Base-by-base conservation (phyloP, 2,329 filamentous ascomycete genomes). In the Pleoardoris graminearum region DNA sequence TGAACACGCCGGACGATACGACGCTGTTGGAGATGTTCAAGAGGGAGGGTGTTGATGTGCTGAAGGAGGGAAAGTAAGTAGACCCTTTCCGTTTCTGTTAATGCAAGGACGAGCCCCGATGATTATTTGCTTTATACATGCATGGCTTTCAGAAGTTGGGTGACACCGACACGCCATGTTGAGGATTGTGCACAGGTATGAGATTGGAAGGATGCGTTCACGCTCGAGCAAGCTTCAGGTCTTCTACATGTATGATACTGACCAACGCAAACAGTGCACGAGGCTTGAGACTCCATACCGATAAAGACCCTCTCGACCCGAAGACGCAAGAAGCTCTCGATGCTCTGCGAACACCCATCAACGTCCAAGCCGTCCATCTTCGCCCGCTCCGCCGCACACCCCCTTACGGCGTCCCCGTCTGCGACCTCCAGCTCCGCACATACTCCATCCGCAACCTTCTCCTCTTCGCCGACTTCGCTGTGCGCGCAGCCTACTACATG, bases 401-500 rank as follows among this genome's bases (percentile, higher is more conserved):
- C 39, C 75, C 86, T 67, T 86, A 90, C 69, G 90, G 90, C 46
- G 83, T 96, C 30, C 91, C 91, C 11, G 85, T 89, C 10, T 96
- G 91, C 78, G 88, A 97, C 72, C 85, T 99, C 29, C 94, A 99
- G 72, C 79, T 99, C 43, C 90, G 94, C 62, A 96, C 93, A 29
- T 99, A 90, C 80, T 91, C 84, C 66, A 80, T 92, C 30, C 90
- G 91, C 54, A 94, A 96, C 63, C 85, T 99, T 53, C 90, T 96
- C 67, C 92, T 97, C 77, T 97, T 96, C 71, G 82, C 88, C 74
- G 94, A 99, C 77, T 97, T 99, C 72, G 91, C 92, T 44, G 80
- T 97, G 50, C 89, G 94, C 60, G 92, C 92, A 3, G 94, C 94
- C 50, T 99, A 97, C 78, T 99, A 93, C 76, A 85, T 97, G 36